Evolutionary conservation across 1,139 yeast species (phyloP), one percentile per base, ranked within the genome.

Genomic region (Pneumocystis sp.): DNA sequence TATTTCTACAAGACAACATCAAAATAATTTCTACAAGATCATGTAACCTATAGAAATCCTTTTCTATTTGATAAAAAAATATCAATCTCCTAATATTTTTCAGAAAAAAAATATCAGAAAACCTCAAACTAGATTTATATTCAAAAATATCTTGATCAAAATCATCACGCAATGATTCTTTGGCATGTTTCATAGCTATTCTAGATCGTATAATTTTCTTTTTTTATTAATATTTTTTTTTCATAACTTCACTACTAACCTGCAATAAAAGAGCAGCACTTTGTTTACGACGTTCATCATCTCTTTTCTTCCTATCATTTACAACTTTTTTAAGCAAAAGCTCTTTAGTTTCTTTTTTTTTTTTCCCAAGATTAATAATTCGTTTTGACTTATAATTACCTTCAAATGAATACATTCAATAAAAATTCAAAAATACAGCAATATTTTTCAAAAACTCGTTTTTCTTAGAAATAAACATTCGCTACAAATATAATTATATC

Each of bases 291-390:
- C 89, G 79, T 37, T 76, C 79, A 62, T 76, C 74, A 68, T 88
- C 90, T 67, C 97, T 79, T 67, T 81, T 81, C 67, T 80, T 81
- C 45, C 97, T 79, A 69, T 88, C 91, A 59, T 76, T 76, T 70
- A 83, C 82, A 3, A 96, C 84, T 68, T 81, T 83, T 68, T 82
- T 83, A 29, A 91, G 31, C 10, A 42, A 39, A 59, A 59, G 45
- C 44, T 59, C 61, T 59, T 42, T 39, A 59, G 31, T 59, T 59
- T 39, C 61, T 42, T 39, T 39, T 21, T 42, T 39, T 21, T 42
- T 59, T 59, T 39, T 31, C 17, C 40, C 61, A 42, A 59, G 61
- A 31, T 59, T 59, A 42, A 59, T 29, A 39, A 6, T 39, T 39
- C 40, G 39, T 25, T 42, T 39, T 29, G 12, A 42, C 15, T 31